Evolutionary conservation across 2,329 filamentous ascomycete species (phyloP).

Genomic region (Colletotrichum sp.): DNA sequence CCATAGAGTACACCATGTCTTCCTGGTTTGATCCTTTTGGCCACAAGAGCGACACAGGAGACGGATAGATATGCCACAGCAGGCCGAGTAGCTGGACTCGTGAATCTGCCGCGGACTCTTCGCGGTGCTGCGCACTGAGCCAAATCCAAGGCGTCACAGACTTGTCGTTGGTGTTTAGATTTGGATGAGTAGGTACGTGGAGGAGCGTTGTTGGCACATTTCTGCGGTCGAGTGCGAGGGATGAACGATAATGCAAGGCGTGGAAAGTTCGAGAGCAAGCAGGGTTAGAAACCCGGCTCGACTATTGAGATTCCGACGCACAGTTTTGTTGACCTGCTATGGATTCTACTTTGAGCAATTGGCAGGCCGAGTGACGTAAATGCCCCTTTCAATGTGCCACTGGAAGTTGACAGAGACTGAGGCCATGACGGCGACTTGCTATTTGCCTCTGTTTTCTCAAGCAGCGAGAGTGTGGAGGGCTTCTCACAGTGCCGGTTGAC

Average conservation of each 20-base stretch:
- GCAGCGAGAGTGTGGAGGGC: neutral
- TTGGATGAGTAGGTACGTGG: neutral
- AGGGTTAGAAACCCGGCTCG: neutral
- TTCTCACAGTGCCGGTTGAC: neutral
- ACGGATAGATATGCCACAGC: neutral
- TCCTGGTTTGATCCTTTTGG: neutral
- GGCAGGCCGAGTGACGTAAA: neutral
- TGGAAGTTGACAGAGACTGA: neutral
- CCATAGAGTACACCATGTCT: neutral
- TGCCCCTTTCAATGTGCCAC: neutral
- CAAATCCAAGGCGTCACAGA: neutral
- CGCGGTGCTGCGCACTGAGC: neutral
- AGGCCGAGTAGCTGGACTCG: neutral
- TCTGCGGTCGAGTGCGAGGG: neutral
- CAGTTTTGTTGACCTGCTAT: neutral
- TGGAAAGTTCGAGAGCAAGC: neutral
- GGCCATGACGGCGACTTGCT: neutral
- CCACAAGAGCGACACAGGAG: neutral
- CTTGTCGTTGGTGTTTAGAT: neutral
- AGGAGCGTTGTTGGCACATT: neutral
- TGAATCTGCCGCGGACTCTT: neutral
- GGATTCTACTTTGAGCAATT: neutral
- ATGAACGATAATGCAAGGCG: neutral
- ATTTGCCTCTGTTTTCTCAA: neutral
- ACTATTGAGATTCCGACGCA: neutral